Evolutionary conservation across 2,329 filamentous ascomycete species (phyloP).

Genomic region (Botrytis deweyae): DNA sequence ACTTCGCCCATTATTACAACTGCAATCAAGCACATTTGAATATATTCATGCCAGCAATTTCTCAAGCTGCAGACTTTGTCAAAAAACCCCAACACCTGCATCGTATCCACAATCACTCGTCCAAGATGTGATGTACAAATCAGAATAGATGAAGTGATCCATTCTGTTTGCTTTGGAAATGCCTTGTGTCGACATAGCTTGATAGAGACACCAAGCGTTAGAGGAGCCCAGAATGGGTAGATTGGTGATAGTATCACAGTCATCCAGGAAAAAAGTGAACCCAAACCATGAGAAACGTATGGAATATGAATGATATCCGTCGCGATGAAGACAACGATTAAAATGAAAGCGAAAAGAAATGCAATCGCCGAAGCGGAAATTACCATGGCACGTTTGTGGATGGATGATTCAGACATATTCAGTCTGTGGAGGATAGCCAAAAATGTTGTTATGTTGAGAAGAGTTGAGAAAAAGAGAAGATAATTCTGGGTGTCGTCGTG

Average conservation of each 20-base stretch:
- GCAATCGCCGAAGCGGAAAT: background rate
- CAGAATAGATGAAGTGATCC: background rate
- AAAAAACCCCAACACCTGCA: background rate
- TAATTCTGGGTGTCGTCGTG: background rate
- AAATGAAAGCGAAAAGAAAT: background rate
- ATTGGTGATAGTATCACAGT: background rate
- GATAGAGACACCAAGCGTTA: background rate
- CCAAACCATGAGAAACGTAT: background rate
- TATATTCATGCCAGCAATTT: background rate
- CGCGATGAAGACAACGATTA: background rate
- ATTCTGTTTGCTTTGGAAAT: background rate
- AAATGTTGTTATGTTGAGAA: background rate
- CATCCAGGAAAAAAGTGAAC: background rate
- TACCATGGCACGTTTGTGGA: background rate
- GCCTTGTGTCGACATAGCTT: background rate
- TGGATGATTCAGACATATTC: background rate
- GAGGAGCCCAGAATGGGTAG: background rate
- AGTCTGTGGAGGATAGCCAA: too few species aligned
- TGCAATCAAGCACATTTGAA: background rate
- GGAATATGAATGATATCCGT: background rate
- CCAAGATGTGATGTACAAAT: background rate
- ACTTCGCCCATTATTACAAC: background rate
- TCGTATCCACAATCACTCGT: background rate
- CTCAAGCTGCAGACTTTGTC: background rate
- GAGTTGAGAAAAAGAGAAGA: background rate